phyloP scores from a whole-genome alignment of 1,284 basidiomycete species.

The Chalciporus sp. region DNA sequence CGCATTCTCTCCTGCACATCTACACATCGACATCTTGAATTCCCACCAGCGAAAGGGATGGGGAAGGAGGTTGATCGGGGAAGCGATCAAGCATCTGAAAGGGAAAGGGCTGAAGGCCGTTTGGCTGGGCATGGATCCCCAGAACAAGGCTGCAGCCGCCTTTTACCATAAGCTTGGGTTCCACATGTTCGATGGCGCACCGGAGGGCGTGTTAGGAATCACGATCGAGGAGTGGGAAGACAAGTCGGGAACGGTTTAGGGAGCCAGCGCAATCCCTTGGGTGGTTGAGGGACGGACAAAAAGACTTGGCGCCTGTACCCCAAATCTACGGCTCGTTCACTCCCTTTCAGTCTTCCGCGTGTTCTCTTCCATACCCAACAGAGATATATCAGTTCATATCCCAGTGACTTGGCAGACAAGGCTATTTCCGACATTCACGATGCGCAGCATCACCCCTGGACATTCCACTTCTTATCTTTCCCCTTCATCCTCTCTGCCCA shows the following conservation, averaged over 20 bases:
- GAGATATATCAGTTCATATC: background rate
- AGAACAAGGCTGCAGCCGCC: constrained; percentile 25
- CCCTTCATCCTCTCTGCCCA: background rate
- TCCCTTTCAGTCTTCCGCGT: background rate
- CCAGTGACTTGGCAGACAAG: background rate
- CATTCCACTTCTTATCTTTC: background rate
- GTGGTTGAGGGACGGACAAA: background rate
- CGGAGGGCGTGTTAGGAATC: constrained; percentile 32
- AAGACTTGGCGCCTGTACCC: background rate
- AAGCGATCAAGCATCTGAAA: constrained; percentile 38
- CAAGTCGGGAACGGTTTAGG: constrained; percentile 2
- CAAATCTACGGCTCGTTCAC: background rate
- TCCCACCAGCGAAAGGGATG: constrained; percentile 50
- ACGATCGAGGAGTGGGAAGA: constrained; percentile 34
- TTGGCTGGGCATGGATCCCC: constrained; percentile 33
- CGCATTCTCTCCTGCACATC: constrained; percentile 43
- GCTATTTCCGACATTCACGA: background rate
- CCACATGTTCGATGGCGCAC: constrained; percentile 24
- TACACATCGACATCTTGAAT: constrained; percentile 55
- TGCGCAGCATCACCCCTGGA: background rate
- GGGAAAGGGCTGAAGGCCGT: constrained; percentile 28
- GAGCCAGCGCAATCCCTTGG: background rate
- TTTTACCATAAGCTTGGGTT: constrained; percentile 34
- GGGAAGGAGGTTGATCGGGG: constrained; percentile 47
- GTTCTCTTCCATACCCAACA: background rate